A percentile compares a stretch with the other conserved stretches of the same genome.
phyloP scores from a whole-genome alignment of 2,329 filamentous ascomycete genomes.

The Exophiala aquamarina region DNA sequence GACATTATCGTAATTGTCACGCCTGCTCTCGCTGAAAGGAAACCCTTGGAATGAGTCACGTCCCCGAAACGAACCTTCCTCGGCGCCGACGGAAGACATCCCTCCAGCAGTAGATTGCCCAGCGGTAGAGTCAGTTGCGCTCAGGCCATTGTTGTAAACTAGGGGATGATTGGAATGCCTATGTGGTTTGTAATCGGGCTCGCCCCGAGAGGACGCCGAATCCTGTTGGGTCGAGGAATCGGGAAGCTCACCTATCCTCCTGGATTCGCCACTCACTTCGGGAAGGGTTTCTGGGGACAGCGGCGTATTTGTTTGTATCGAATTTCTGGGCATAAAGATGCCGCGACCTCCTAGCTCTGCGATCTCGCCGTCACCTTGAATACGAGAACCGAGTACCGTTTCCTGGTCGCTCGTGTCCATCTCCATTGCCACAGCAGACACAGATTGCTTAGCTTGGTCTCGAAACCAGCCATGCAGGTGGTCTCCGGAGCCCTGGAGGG shows the following conservation, averaged over 20 bases:
- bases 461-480: neutral
- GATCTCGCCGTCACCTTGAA: no score
- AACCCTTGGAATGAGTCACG: no score
- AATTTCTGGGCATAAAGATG: neutral
- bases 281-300: neutral
- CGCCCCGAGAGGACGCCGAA: neutral
- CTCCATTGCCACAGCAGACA: neutral
- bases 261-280: conserved; percentile 6
- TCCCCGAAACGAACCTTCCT: neutral
- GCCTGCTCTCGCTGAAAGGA: neutral
- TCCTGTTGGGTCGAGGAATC: neutral
- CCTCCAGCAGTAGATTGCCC: no score
- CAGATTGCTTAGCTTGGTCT: neutral
- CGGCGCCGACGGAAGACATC: neutral
- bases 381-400: no score
- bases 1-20: neutral
- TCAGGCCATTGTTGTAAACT: neutral
- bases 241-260: neutral
- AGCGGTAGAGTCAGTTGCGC: neutral
- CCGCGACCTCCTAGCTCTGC: neutral
- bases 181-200: neutral
- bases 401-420: neutral
- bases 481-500: neutral
- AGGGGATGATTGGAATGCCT: neutral
- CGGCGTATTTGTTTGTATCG: neutral